A percentile compares a stretch with the other conserved stretches of the same genome.
phyloP scores from a whole-genome alignment of 257 asterid genomes.

The Solanum bulbocastanum region DNA sequence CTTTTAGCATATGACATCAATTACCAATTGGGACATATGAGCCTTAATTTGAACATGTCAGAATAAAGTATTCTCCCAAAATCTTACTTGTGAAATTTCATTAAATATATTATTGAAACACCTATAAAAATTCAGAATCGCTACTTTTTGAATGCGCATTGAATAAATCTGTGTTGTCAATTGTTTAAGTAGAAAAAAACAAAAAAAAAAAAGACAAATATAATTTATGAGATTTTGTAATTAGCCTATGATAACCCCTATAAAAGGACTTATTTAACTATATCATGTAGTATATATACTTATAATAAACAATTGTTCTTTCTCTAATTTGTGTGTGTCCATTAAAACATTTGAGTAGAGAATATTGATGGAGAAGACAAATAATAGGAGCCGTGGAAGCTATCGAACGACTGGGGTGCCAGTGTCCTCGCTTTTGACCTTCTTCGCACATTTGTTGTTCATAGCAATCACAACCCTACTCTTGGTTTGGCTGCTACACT shows the following conservation, averaged over 20 bases:
- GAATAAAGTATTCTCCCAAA: too few species aligned
- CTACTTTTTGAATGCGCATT: neutral
- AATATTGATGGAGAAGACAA: neutral
- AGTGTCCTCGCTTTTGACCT: neutral
- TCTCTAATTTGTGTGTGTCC: neutral
- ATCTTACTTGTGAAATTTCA: too few species aligned
- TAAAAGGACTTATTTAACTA: neutral
- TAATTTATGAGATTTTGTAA: neutral
- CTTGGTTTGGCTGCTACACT: neutral
- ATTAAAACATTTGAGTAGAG: neutral
- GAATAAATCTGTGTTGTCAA: neutral
- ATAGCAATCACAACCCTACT: neutral
- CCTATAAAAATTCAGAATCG: rapidly evolving
- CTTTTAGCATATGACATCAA: neutral
- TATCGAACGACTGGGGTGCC: neutral
- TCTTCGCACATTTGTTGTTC: neutral
- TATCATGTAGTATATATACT: neutral
- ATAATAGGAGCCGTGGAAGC: neutral
- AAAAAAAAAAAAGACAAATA: neutral
- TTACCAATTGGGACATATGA: neutral
- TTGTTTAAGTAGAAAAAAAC: neutral
- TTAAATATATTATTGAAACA: neutral
- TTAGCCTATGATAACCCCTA: neutral
- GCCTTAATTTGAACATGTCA: neutral
- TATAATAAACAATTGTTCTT: neutral